A percentile compares a stretch with the other conserved stretches of the same genome.
Evolutionary conservation across 1,284 basidiomycete genomes (phyloP).

Genomic region (Inonotus obliquus): DNA sequence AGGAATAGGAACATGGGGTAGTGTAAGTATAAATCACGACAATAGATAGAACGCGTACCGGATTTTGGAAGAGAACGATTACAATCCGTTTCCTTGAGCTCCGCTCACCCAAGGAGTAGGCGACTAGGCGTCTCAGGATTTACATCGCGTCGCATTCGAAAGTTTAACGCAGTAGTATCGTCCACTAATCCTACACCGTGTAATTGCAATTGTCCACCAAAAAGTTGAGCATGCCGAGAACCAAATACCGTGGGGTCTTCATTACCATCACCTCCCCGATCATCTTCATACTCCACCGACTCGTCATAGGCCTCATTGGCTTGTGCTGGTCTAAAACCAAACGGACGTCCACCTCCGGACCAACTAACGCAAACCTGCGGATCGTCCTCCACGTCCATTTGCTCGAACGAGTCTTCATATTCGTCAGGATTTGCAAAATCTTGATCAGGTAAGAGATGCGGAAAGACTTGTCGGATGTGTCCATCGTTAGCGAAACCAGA

Average conservation of each 20-base stretch:
- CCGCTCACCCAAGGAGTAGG: conserved; percentile 10
- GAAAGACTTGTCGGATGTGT: not conserved
- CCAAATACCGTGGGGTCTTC: conserved; percentile 62
- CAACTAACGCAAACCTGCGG: conserved; percentile 50
- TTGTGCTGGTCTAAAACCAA: conserved; percentile 33
- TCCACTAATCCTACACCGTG: conserved; percentile 55
- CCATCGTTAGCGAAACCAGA: conserved; percentile 18
- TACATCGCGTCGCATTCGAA: not conserved
- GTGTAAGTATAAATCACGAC: no score
- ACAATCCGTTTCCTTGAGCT: not conserved
- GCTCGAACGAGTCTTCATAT: conserved; percentile 39
- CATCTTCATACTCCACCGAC: conserved; percentile 30
- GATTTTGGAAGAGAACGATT: not conserved
- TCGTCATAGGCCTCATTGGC: conserved; percentile 27
- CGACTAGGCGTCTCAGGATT: conserved; percentile 14
- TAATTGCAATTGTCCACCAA: conserved; percentile 40
- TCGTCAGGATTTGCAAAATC: no score
- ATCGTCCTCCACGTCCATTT: conserved; percentile 35
- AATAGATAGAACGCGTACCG: no score
- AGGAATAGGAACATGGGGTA: no score
- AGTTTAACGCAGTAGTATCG: conserved; percentile 44
- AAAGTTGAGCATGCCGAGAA: conserved; percentile 45
- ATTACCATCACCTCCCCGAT: conserved; percentile 35
- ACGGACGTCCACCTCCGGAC: conserved; percentile 34
- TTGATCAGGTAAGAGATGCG: conserved; percentile 21